These are phyloP conservation scores for Pseudogymnoascus sp. DNA, from an alignment of 2,329 filamentous ascomycete genomes.

Conservation along the genomic window DNA sequence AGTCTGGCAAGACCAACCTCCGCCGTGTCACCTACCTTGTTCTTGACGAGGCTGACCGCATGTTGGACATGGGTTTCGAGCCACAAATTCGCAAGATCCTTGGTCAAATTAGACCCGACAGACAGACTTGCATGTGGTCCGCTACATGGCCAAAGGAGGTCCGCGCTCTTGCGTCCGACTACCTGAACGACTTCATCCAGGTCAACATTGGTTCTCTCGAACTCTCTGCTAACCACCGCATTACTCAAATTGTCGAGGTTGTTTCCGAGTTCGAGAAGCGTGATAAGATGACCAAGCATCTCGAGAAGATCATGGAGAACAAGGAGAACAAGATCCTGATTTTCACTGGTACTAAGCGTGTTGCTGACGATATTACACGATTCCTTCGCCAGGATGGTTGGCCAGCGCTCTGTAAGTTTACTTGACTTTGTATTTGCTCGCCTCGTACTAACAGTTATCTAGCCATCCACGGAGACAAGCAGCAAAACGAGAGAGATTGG, in stretches of 20 bases:
- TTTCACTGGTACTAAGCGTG: slow-evolving; percentile 88
- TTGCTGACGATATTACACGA: slow-evolving; percentile 94
- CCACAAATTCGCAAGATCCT: slow-evolving; percentile 99
- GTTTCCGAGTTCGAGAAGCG: slow-evolving; percentile 96
- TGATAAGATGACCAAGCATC: slow-evolving; percentile 91
- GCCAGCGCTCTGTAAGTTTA: slow-evolving; percentile 82
- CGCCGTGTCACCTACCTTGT: slow-evolving; percentile 97
- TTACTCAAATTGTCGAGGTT: slow-evolving; percentile 95
- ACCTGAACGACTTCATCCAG: slow-evolving; percentile 93
- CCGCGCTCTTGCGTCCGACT: slow-evolving; percentile 80
- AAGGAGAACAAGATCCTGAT: slow-evolving; percentile 92
- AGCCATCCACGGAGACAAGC: slow-evolving; percentile 99
- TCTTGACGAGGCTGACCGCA: slow-evolving; percentile 97
- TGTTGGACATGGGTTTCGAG: slow-evolving; percentile 99
- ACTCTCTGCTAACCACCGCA: slow-evolving; percentile 91
- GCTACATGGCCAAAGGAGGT: slow-evolving; percentile 99
- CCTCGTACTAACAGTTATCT: slow-evolving; percentile 36
- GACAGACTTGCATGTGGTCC: slow-evolving; percentile 99
- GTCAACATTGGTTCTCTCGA: slow-evolving; percentile 98
- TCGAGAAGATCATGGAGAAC: slow-evolving; percentile 97
- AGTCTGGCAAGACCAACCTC: slow-evolving; percentile 95
- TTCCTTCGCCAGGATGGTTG: slow-evolving; percentile 97
- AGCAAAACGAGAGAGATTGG: slow-evolving; percentile 99
- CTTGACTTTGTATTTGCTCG: slow-evolving; percentile 34
- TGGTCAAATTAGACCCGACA: slow-evolving; percentile 90